Base-by-base conservation (phyloP, 2,329 filamentous ascomycete species). In the Huntiella savannae region DNA sequence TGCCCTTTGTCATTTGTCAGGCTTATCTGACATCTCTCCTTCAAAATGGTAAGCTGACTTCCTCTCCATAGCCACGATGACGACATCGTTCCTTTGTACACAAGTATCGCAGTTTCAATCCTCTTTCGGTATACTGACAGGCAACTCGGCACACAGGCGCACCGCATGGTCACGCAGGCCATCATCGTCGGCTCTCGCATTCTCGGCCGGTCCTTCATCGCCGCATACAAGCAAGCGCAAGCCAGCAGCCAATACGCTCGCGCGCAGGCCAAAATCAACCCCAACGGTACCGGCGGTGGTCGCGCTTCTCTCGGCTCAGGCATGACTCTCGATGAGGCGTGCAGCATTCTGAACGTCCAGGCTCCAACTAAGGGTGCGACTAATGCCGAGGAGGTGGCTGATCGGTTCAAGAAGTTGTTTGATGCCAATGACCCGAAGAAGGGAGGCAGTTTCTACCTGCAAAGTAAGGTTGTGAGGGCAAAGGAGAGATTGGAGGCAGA, bases 381-480 rank as follows among this genome's bases (percentile, higher is more conserved):
- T 50, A 82, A 87, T 59, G 67, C 87, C 60, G 82, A 87, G 55
- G 71, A 80, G 53, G 77, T 94, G 47, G 79, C 82, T 63, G 77
- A 81, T 55, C 73, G 86, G 46, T 98, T 96, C 71, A 96, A 96
- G 74, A 77, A 80, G 53, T 67, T 98, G 41, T 98, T 95, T 60
- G 91, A 98, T 63, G 68, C 75, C 55, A 98, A 98, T 65, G 83
- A 98, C 53, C 88, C 91, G 8, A 72, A 92, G 63, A 94, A 94
- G 59, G 91, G 91, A 33, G 91, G 91, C 45, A 95, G 86, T 57
- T 98, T 98, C 64, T 98, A 98, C 63, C 70, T 98, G 42, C 91
- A 98, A 65, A 96, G 88, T 70, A 98, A 98, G 67, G 77, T 98
- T 47, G 65, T 96, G 55, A 72, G 91, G 52, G 91, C 91, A 49